Evolutionary conservation across 371 early-diverging fungal genomes (phyloP).

Genomic region (Choanephora cucurbitarum): DNA sequence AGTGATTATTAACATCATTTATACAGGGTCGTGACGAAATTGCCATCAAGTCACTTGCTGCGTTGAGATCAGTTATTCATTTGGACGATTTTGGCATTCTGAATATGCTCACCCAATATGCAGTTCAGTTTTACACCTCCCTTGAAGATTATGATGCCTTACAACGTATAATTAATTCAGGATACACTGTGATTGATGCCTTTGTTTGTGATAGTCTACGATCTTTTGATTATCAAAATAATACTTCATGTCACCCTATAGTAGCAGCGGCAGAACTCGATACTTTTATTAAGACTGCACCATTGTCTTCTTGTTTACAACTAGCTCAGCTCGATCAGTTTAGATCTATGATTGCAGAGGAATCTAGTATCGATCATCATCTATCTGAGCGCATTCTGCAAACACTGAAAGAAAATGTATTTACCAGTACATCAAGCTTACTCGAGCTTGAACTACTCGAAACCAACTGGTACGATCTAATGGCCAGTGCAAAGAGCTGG

Average conservation of each 20-base stretch:
- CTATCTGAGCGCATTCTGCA: constrained; percentile 19
- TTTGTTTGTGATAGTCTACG: constrained; percentile 22
- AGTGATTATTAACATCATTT: not conserved
- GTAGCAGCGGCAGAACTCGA: not conserved
- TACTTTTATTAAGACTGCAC: constrained; percentile 14
- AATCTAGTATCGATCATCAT: not conserved
- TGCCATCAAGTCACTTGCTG: constrained; percentile 29
- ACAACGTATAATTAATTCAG: constrained; percentile 8
- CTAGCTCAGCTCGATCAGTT: constrained; percentile 25
- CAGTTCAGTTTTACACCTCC: constrained; percentile 33
- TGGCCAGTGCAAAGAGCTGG: constrained; percentile 27
- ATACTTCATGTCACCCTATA: not conserved
- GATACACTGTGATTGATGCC: constrained; percentile 19
- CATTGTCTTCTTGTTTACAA: constrained; percentile 23
- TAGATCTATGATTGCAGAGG: constrained; percentile 3
- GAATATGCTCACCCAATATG: constrained; percentile 35
- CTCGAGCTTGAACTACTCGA: constrained; percentile 32
- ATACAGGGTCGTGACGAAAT: constrained; percentile 36
- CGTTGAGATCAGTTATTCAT: constrained; percentile 6
- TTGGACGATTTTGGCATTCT: constrained; percentile 33
- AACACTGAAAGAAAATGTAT: constrained; percentile 23
- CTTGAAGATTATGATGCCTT: constrained; percentile 38
- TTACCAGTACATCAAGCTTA: constrained; percentile 19
- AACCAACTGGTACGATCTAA: constrained; percentile 13
- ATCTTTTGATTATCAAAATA: constrained; percentile 19